A percentile compares a stretch with the other conserved stretches of the same genome.
These are phyloP conservation scores for Lachnellula subtilissima DNA, from an alignment of 2,329 filamentous ascomycete species.

Conservation along the genomic window DNA sequence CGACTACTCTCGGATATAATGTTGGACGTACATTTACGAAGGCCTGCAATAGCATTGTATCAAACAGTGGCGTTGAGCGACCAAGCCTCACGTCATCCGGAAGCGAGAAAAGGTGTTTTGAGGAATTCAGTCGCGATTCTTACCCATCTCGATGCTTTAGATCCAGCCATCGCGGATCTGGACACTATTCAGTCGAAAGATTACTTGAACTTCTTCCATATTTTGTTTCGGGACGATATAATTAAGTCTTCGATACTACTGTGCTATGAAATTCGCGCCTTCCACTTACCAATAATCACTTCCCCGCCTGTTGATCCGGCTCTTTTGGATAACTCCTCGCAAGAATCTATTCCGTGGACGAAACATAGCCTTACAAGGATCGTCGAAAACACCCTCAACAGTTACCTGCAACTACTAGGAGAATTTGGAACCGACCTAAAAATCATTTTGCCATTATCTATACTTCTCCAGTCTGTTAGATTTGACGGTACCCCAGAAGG, in stretches of 20 bases:
- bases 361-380: constrained; percentile 27
- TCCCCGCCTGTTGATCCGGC: background rate
- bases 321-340: background rate
- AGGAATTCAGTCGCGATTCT: constrained; percentile 17
- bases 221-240: constrained; percentile 17
- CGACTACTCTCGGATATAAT: constrained; percentile 16
- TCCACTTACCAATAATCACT: constrained; percentile 2
- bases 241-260: constrained; percentile 17
- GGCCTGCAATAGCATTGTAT: constrained; percentile 16
- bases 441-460: constrained; percentile 29
- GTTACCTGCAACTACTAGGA: constrained; percentile 25
- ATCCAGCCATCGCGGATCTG: constrained; percentile 18
- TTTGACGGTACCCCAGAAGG: constrained; percentile 25
- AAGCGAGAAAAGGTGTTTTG: constrained; percentile 15
- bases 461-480: constrained; percentile 29
- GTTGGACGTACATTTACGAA: constrained; percentile 16
- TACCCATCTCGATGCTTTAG: constrained; percentile 20
- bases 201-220: constrained; percentile 21
- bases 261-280: constrained; percentile 18
- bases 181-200: constrained; percentile 16
- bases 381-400: constrained; percentile 30
- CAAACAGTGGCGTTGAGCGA: constrained; percentile 11
- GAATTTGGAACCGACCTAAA: constrained; percentile 30
- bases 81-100: constrained; percentile 8
- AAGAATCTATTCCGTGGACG: constrained; percentile 12